Percentiles rank a stretch among this genome's conserved stretches.
Conservation (phyloP, 129 eudicot species). For the Centaurea solstitialis region DNA sequence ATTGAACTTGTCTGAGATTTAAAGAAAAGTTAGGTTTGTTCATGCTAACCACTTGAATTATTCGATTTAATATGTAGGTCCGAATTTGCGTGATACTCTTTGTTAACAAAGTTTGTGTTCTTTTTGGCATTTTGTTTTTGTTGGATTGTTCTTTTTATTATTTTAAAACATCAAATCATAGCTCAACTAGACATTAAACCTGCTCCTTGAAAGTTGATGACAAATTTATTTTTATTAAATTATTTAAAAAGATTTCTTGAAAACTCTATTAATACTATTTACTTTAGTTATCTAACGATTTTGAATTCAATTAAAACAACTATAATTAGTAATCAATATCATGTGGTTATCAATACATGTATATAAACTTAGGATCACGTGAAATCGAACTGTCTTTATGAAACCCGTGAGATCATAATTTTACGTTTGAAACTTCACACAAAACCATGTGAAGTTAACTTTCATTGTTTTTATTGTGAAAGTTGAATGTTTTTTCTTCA, state of each 20-base stretch:
- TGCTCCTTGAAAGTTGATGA: slow-evolving; percentile 11
- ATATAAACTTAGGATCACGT: too few relatives aligned
- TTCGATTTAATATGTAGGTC: background rate
- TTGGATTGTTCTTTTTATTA: background rate
- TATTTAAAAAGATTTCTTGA: background rate
- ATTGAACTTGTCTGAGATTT: background rate
- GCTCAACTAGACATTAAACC: slow-evolving; percentile 20
- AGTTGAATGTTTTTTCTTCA: too few relatives aligned
- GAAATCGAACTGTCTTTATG: too few relatives aligned
- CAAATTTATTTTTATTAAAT: background rate
- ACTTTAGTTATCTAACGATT: background rate
- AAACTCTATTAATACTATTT: background rate
- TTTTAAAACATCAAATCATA: background rate
- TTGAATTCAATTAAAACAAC: background rate
- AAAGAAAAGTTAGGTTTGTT: background rate
- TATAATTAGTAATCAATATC: background rate
- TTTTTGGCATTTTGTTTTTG: slow-evolving; percentile 18
- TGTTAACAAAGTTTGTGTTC: background rate
- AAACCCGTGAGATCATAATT: too few relatives aligned
- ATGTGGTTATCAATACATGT: too few relatives aligned
- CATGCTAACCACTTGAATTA: background rate
- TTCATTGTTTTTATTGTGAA: too few relatives aligned
- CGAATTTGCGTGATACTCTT: background rate
- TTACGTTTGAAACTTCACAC: too few relatives aligned
- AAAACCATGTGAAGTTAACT: too few relatives aligned